Conservation (phyloP, 169 alveolate genomes). For the Eimeria praecox region DNA sequence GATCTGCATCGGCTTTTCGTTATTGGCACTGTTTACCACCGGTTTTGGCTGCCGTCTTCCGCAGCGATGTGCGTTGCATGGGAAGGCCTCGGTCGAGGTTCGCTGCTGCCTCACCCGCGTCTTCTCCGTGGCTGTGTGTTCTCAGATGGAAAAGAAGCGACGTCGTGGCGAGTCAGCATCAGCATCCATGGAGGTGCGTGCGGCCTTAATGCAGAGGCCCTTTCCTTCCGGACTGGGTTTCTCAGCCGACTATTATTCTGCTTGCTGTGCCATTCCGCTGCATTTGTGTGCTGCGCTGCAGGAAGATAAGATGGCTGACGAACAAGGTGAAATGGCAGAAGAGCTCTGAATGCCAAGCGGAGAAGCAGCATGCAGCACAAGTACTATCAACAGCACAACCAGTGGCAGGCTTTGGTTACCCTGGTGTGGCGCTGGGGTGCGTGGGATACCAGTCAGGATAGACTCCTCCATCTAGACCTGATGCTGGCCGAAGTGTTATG, state of each 20-base stretch:
- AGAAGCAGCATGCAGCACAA: neutral
- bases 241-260: too few species aligned
- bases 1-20: neutral
- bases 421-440: neutral
- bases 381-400: neutral
- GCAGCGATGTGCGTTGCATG: neutral
- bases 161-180: conserved; percentile 57
- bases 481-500: neutral
- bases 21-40: neutral
- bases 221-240: neutral
- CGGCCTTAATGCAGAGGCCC: neutral
- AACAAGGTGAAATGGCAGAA: neutral
- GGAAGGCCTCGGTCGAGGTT: neutral
- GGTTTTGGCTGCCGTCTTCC: neutral
- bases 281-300: neutral
- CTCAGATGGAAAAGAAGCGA: conserved; percentile 49
- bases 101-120: neutral
- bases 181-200: conserved; percentile 34
- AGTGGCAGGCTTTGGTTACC: neutral
- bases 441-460: neutral
- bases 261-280: neutral
- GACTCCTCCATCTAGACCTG: neutral
- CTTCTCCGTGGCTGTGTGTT: neutral
- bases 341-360: neutral
- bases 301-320: neutral